Base-by-base conservation (phyloP, 1,139 yeast species). In the Zygosaccharomyces sapae region DNA sequence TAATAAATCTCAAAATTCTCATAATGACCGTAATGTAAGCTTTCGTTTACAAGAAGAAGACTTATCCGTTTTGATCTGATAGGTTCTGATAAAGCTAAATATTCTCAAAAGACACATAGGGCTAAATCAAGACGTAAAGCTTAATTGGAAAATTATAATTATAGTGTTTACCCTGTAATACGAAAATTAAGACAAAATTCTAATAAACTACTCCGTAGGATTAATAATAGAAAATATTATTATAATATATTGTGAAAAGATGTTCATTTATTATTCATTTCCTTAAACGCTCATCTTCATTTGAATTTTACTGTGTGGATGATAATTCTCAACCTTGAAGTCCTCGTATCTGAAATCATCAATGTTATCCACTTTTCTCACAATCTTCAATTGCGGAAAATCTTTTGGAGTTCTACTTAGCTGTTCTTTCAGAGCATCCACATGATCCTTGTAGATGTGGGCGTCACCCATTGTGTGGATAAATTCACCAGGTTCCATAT, bases 381-480 rank as follows among this genome's bases (percentile, higher is more conserved):
- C 80, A 54, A 92, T 84, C 41, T 65, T 70, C 59, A 92, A 73
- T 54, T 77, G 86, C 5, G 99, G 99, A 69, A 90, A 94, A 25
- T 66, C 66, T 53, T 82, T 76, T 13, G 99, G 97, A 16, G 67
- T 69, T 68, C 99, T 80, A 38, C 71, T 65, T 16, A 86, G 68
- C 67, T 94, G 98, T 56, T 80, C 83, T 56, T 83, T 77, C 55
- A 92, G 75, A 1, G 97, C 96, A 47, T 89, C 97, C 18, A 90
- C 79, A 65, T 92, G 99, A 66, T 92, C 96, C 53, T 80, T 77
- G 65, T 92, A 92, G 9, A 92, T 94, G 63, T 92, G 99, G 1
- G 96, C 87, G 68, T 92, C 99, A 18, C 99, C 99, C 81, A 92
- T 72, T 12, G 96, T 89, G 65, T 92, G 98, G 50, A 90, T 79